Evolutionary conservation across 2,329 filamentous ascomycete species (phyloP).

Genomic region (Penicillium corylophilum): DNA sequence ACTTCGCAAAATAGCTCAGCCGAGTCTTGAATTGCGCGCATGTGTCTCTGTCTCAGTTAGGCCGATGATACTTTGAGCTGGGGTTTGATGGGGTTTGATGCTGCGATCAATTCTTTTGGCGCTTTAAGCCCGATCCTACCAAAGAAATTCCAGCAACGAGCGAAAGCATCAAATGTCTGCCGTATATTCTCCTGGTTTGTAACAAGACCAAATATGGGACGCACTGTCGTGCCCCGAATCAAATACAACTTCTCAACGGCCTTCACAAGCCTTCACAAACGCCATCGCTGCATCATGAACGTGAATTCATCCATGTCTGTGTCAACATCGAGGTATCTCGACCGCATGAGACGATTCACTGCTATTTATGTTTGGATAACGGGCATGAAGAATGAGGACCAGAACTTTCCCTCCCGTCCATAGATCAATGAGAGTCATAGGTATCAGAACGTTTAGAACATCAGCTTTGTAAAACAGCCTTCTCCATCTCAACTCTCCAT

Average conservation of each 20-base stretch:
- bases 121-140: too few species aligned
- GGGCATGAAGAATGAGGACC: background rate
- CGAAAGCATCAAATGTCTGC: conserved; percentile 7
- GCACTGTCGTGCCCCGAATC: conserved; percentile 1
- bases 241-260: conserved; percentile 7
- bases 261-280: conserved; percentile 1
- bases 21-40: too few species aligned
- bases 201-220: conserved; percentile 10
- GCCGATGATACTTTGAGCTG: too few species aligned
- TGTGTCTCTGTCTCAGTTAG: too few species aligned
- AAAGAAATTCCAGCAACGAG: background rate
- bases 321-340: conserved; percentile 1
- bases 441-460: conserved; percentile 4
- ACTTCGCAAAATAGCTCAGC: too few species aligned
- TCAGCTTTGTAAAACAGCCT: background rate
- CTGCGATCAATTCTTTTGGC: too few species aligned
- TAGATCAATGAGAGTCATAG: conserved; percentile 7
- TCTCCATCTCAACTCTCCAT: conserved; percentile 6
- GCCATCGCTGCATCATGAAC: conserved; percentile 7
- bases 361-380: background rate
- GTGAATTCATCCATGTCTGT: conserved; percentile 6
- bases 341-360: too few species aligned
- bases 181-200: conserved; percentile 13
- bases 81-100: too few species aligned
- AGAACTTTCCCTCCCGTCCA: too few species aligned